Evolutionary conservation across 208 protist genomes (phyloP).

Genomic region (Acanthamoeba healyi): DNA sequence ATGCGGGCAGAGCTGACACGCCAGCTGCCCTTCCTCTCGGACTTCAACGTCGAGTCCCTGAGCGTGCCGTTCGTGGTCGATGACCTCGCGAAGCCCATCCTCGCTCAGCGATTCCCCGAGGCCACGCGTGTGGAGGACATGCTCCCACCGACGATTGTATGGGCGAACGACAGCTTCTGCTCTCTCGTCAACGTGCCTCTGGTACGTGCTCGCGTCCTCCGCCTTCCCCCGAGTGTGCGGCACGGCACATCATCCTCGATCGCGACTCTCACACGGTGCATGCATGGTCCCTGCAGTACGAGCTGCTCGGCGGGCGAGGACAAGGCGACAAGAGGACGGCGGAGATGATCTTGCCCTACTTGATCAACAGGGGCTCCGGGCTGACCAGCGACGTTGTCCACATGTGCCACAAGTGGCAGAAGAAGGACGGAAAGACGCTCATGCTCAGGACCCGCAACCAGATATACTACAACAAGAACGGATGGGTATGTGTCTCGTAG

Average conservation of each 20-base stretch:
- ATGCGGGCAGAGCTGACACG: not conserved
- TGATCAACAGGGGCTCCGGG: conserved; percentile 22
- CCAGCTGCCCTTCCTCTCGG: conserved; percentile 32
- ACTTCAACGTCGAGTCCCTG: not conserved
- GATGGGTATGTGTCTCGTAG: conserved; percentile 10
- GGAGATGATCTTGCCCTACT: conserved; percentile 28
- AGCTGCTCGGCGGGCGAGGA: conserved; percentile 22
- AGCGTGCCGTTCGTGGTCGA: not conserved
- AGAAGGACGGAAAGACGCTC: conserved; percentile 27
- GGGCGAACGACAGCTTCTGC: conserved; percentile 58
- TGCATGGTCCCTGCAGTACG: not conserved
- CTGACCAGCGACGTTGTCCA: not conserved
- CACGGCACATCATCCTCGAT: no score
- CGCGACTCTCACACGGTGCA: not conserved
- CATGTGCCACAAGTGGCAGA: conserved; percentile 22
- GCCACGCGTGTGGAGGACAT: conserved; percentile 24
- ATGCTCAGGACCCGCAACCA: not conserved
- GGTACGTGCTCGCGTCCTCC: not conserved
- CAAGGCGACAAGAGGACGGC: conserved; percentile 4
- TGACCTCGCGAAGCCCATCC: not conserved
- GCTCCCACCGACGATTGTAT: conserved; percentile 53
- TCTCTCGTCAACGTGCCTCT: not conserved
- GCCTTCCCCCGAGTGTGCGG: no score
- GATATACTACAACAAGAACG: conserved; percentile 22
- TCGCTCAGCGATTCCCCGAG: conserved; percentile 12